These are phyloP conservation scores for Anisodus acutangulus DNA, from an alignment of 257 asterid genomes.

Conservation along the genomic window DNA sequence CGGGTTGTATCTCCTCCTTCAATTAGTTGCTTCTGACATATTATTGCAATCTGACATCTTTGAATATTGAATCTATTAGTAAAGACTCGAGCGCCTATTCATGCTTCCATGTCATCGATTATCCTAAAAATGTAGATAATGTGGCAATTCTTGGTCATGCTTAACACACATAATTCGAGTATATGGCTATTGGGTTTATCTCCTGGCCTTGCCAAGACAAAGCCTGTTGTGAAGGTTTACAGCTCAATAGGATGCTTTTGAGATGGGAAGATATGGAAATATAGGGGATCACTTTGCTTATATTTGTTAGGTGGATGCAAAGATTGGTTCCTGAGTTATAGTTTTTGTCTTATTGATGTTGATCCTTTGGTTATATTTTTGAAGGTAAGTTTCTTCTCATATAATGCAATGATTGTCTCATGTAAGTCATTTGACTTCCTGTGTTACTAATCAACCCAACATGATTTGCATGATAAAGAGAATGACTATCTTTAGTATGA, in stretches of 20 bases:
- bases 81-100: neutral
- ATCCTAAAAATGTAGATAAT: neutral
- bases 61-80: neutral
- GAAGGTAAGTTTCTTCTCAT: neutral
- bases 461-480: neutral
- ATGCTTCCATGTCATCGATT: conserved; percentile 10
- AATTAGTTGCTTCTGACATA: conserved; percentile 6
- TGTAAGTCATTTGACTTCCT: neutral
- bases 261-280: conserved; percentile 1
- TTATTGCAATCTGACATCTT: conserved; percentile 23
- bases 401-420: neutral
- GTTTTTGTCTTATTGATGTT: neutral
- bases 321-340: neutral
- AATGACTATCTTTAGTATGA: neutral
- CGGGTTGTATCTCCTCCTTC: conserved; percentile 14
- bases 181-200: neutral
- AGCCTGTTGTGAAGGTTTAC: neutral
- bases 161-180: neutral
- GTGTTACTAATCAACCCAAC: neutral
- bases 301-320: conserved; percentile 3
- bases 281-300: neutral
- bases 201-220: neutral
- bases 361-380: neutral
- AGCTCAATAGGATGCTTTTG: neutral
- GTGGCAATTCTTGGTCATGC: neutral